Base-by-base conservation (phyloP, 2,329 filamentous ascomycete genomes). In the Diaporthe aspalathi region DNA sequence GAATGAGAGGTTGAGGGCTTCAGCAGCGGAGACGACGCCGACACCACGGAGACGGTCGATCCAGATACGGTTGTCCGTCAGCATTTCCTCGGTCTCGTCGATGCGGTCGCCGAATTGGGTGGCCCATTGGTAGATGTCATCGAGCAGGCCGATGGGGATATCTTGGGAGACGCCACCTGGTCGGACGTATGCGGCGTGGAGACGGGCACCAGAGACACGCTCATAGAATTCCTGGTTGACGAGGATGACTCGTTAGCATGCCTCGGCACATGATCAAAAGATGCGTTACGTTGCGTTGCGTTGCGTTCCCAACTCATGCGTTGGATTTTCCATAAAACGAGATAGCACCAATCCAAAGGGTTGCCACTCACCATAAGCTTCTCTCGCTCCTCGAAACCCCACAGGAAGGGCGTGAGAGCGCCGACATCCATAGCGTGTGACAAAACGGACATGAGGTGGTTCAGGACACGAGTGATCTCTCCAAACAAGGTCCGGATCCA, bases 61-160 rank as follows among this genome's bases (percentile, higher is more conserved):
- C 97, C 97, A 99, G 87, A 99, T 98, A 81, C 97, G 94, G 89
- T 99, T 99, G 83, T 99, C 96, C 52, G 96, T 99, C 77, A 99
- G 89, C 86, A 99, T 93, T 83, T 99, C 96, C 83, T 99, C 96
- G 69, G 96, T 98, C 84, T 99, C 96, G 81, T 99, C 96, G 78
- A 99, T 96, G 77, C 96, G 94, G 86, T 99, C 96, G 78, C 94
- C 93, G 79, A 99, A 99, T 83, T 99, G 96, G 71, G 96, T 99
- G 20, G 96, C 96, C 96, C 96, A 99, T 85, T 98, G 95, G 86
- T 99, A 98, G 79, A 99, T 99, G 81, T 99, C 96, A 81, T 99
- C 97, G 65, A 99, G 91, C 56, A 99, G 91, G 75, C 96, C 96
- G 73, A 97, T 80, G 38, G 96, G 96, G 56, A 99, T 88, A 85